Conservation (phyloP, 768 basidiomycete genomes). For the Tricholoma saponaceum region DNA sequence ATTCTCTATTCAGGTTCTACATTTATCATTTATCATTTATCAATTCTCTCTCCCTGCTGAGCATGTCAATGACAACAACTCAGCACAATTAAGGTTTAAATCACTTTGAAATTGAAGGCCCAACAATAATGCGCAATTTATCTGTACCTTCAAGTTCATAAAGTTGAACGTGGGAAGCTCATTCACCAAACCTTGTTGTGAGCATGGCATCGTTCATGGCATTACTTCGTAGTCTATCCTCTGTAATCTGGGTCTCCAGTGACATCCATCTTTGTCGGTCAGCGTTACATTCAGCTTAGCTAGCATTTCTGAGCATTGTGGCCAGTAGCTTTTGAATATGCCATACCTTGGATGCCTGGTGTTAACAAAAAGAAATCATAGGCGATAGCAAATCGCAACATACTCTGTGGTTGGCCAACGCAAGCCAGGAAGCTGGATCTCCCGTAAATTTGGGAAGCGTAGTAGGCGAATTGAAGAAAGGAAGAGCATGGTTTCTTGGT, state of each 20-base stretch:
- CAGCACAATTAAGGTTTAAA: too few relatives aligned
- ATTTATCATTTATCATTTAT: too few relatives aligned
- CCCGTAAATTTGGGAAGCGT: neutral
- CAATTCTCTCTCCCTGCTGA: too few relatives aligned
- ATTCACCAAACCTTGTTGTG: too few relatives aligned
- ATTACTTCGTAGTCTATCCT: neutral
- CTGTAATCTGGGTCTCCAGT: neutral
- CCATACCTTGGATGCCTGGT: neutral
- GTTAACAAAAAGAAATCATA: neutral
- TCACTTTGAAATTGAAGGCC: too few relatives aligned
- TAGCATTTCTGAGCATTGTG: neutral
- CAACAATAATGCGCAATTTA: too few relatives aligned
- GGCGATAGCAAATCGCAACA: neutral
- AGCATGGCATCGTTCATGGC: too few relatives aligned
- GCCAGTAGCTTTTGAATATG: neutral
- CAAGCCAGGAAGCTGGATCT: neutral
- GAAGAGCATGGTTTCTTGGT: neutral
- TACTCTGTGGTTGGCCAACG: neutral
- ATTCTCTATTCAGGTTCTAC: too few relatives aligned
- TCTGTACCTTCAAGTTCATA: too few relatives aligned
- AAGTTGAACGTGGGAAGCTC: too few relatives aligned
- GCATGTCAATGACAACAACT: too few relatives aligned
- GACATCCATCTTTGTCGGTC: neutral
- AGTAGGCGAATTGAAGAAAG: neutral
- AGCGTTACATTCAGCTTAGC: neutral